phyloP scores from a whole-genome alignment of 345 rosid species.

The Sonneratia alba region DNA sequence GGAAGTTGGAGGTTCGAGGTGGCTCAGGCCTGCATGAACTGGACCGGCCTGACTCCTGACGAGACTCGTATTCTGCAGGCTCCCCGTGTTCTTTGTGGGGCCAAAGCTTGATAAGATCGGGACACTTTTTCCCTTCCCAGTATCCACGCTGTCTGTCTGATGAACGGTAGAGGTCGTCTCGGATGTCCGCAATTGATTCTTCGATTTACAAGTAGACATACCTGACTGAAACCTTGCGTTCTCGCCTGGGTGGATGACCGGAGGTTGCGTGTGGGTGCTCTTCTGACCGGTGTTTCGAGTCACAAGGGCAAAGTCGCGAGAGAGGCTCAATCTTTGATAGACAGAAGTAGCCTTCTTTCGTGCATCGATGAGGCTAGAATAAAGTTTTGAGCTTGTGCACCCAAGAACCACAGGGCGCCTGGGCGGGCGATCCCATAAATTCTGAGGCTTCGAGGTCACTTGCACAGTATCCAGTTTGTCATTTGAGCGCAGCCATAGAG shows the following conservation, averaged over 20 bases:
- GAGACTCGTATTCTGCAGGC: not conserved
- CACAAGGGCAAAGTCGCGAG: not conserved
- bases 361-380: not conserved
- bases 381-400: not conserved
- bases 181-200: not conserved
- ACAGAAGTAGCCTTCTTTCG: not conserved
- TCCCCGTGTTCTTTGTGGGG: conserved; percentile 6
- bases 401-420: conserved; percentile 6
- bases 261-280: not conserved
- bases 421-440: not conserved
- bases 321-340: not conserved
- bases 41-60: not conserved
- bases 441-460: not conserved
- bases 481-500: not conserved
- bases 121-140: conserved; percentile 2
- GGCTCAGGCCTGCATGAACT: not conserved
- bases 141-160: conserved; percentile 5
- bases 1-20: not conserved
- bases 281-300: not conserved
- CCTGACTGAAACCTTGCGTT: not conserved
- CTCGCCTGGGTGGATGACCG: not conserved
- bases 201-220: not conserved
- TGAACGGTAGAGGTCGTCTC: conserved; percentile 4
- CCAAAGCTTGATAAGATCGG: not conserved
- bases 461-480: not conserved